A percentile compares a stretch with the other conserved stretches of the same genome.
These are phyloP conservation scores for Arxiozyma heterogenica DNA, from an alignment of 1,139 yeast species.

Conservation along the genomic window DNA sequence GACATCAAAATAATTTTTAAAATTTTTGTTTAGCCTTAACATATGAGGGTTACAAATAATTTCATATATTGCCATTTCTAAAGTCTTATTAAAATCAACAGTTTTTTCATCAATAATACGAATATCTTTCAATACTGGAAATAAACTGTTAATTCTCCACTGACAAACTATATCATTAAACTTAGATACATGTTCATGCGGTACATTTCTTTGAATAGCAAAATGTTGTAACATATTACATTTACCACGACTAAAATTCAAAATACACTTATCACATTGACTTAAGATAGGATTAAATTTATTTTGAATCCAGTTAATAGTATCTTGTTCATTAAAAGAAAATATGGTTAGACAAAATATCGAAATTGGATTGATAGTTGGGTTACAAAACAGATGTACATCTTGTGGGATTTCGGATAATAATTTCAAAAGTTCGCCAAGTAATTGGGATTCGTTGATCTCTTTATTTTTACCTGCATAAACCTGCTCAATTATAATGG, in stretches of 20 bases:
- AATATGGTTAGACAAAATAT: constrained; percentile 49
- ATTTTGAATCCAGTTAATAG: constrained; percentile 38
- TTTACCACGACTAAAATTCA: constrained; percentile 45
- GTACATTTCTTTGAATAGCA: constrained; percentile 41
- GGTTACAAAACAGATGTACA: constrained; percentile 52
- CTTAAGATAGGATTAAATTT: constrained; percentile 35
- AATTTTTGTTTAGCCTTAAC: constrained; percentile 33
- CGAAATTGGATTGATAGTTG: constrained; percentile 39
- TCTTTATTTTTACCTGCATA: constrained; percentile 22
- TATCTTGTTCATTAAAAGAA: constrained; percentile 44
- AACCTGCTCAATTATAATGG: constrained; percentile 22
- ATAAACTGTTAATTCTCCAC: constrained; percentile 44
- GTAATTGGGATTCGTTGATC: constrained; percentile 23
- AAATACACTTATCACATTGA: constrained; percentile 45
- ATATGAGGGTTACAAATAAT: constrained; percentile 47
- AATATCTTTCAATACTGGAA: constrained; percentile 28
- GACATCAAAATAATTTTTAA: constrained; percentile 32
- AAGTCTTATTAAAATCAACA: constrained; percentile 21
- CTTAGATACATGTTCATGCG: constrained; percentile 39
- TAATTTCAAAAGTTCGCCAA: constrained; percentile 25
- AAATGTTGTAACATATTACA: constrained; percentile 45
- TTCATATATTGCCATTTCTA: constrained; percentile 35
- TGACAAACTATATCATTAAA: constrained; percentile 42
- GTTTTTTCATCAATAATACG: constrained; percentile 18
- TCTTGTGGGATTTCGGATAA: constrained; percentile 21